Conservation (phyloP, 2,329 filamentous ascomycete genomes). For the Nemania diffusa region DNA sequence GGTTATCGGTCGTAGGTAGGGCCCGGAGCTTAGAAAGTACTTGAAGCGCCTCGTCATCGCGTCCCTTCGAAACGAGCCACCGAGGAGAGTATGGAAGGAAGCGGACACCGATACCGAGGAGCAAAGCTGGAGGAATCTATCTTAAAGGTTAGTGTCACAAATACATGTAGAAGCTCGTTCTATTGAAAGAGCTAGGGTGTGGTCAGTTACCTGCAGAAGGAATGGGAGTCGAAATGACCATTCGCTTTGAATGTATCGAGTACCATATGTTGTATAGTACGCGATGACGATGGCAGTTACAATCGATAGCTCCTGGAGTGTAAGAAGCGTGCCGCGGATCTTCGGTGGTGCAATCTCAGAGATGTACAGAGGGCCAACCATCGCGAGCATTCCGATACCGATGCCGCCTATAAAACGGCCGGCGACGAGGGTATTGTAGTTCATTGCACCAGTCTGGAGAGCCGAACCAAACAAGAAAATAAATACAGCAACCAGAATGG, state of each 20-base stretch:
- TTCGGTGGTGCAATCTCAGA: slow-evolving; percentile 42
- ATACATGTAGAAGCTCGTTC: not conserved
- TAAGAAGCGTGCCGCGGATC: slow-evolving; percentile 27
- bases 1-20: slow-evolving; percentile 58
- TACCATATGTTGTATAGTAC: slow-evolving; percentile 40
- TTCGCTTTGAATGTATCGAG: slow-evolving; percentile 52
- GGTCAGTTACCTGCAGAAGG: slow-evolving; percentile 37
- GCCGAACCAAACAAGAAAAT: not conserved
- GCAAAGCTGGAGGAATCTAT: slow-evolving; percentile 36
- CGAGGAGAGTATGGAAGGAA: slow-evolving; percentile 66
- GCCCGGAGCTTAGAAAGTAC: slow-evolving; percentile 61
- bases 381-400: slow-evolving; percentile 58
- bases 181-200: not conserved
- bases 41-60: slow-evolving; percentile 59
- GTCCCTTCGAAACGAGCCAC: slow-evolving; percentile 60
- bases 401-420: slow-evolving; percentile 65
- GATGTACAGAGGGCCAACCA: slow-evolving; percentile 41
- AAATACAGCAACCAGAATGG: not conserved
- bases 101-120: slow-evolving; percentile 47
- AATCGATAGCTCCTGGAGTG: slow-evolving; percentile 44
- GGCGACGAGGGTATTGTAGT: not conserved
- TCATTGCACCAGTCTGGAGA: not conserved
- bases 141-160: not conserved
- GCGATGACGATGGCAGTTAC: slow-evolving; percentile 46
- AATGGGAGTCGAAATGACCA: slow-evolving; percentile 48